Base-by-base conservation (phyloP, 306 rosid genomes). In the Trifolium subterraneum region DNA sequence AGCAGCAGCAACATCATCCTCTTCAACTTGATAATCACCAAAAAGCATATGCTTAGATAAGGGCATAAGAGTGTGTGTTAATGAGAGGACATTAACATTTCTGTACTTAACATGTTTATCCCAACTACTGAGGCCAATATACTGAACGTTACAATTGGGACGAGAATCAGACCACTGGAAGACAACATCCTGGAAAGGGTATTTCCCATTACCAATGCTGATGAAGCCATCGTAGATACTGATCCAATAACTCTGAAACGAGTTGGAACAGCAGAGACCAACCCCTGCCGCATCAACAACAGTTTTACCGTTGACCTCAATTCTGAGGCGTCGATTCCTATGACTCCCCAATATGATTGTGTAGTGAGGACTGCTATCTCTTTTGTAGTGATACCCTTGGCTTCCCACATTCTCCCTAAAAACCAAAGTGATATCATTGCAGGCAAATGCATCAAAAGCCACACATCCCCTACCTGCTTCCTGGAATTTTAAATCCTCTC, bases 111-210 rank as follows among this genome's bases (percentile, higher is more conserved):
- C 98, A 72, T 93, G 98, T 64, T 93, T 93, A 68, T 93, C 97
- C 98, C 98, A 93, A 79, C 97, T 93, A 73, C 98, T 91, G 48
- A 93, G 98, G 56, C 98, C 98, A 66, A 93, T 75, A 79, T 89
- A 91, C 80, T 68, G 96, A 86, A 93, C 89, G 64, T 84, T 86
- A 47, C 88, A 89, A 76, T 83, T 89, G 10, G 98, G 98, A 70
- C 73, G 77, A 1, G 92, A 71, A 83, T 93, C 98, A 56, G 90
- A 63, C 98, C 98, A 93, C 77, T 93, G 96, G 80, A 91, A 93
- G 52, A 91, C 91, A 61, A 91, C 63, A 79, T 91, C 87, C 79
- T 93, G 96, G 71, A 89, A 91, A 75, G 98, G 97, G 85, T 88
- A 87, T 45, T 85, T 83, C 8, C 98, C 98, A 35, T 85, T 85